Conservation (phyloP, 345 rosid species). For the Arabis alpina region DNA sequence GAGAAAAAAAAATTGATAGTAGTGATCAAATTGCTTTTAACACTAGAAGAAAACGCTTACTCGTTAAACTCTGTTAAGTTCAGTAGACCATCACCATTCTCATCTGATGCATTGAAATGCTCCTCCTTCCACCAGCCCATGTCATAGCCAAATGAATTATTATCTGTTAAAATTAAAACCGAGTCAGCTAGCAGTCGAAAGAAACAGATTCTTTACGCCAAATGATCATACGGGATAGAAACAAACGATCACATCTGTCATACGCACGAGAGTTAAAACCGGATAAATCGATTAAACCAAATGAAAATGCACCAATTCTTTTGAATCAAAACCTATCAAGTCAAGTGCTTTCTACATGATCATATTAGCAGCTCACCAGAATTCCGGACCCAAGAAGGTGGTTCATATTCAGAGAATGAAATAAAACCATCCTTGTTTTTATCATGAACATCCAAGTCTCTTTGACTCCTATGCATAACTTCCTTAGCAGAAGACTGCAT, state of each 20-base stretch:
- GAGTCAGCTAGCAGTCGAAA: conserved; percentile 29
- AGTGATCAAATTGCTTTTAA: conserved; percentile 7
- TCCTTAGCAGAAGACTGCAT: conserved; percentile 74
- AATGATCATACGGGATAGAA: neutral
- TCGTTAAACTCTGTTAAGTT: conserved; percentile 93
- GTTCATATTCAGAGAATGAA: conserved; percentile 84
- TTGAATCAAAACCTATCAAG: conserved; percentile 11
- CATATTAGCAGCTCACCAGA: conserved; percentile 51
- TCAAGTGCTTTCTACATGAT: neutral
- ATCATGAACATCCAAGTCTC: conserved; percentile 93
- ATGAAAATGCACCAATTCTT: conserved; percentile 15
- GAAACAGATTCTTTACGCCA: conserved; percentile 6
- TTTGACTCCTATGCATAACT: conserved; percentile 73
- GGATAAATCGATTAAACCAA: neutral
- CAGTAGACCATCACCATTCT: conserved; percentile 83
- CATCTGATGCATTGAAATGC: conserved; percentile 97
- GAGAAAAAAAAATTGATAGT: neutral
- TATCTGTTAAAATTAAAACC: conserved; percentile 48
- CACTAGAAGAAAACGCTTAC: conserved; percentile 53
- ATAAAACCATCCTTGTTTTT: conserved; percentile 80
- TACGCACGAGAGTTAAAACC: conserved; percentile 3
- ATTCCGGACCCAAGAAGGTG: conserved; percentile 83
- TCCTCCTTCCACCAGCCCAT: conserved; percentile 99
- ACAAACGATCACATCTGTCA: neutral
- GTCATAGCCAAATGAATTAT: conserved; percentile 68